Base-by-base conservation (phyloP, 768 basidiomycete species). In the Pholiota conissans region DNA sequence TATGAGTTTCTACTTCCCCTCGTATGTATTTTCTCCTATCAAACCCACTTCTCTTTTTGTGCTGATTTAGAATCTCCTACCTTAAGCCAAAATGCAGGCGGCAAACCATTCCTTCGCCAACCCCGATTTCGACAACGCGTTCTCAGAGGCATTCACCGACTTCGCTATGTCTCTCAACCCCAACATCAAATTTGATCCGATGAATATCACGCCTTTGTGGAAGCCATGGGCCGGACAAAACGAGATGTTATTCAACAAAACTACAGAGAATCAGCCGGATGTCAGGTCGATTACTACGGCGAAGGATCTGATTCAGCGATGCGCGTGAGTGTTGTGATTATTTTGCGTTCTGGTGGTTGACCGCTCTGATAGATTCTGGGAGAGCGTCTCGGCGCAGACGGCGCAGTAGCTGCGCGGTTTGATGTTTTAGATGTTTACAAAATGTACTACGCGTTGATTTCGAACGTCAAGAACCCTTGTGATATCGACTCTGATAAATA, bases 231-330 rank as follows among this genome's bases (percentile, higher is more conserved):
- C 48, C 5, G 61, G 56, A 1, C 64, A 61, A 2, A 57, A 54
- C 3, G 80, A 83, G 61, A 80, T 84, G 76, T 56, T 81, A 5
- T 84, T 82, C 64, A 82, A 80, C 54, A 56, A 64, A 56, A 78
- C 77, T 4, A 71, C 48, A 3, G 64, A 63, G 0, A 67, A 64
- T 14, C 58, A 46, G 29, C 67, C 77, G 1, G 65, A 70, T 37
- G 67, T 82, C 5, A 47, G 69, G 26, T 27, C 65, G 6, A 57
- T 69, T 5, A 57, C 50, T 40, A 78, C 79, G 0, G 65, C 73
- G 2, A 49, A 18, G 5, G 67, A 61, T 0, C 49, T 81, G 18
- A 53, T 76, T 35, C 58, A 73, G 22, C 73, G 81, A 32, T 32
- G 30, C 30, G 13, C 13, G 30, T 32, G 13, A 13, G 30, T 32